phyloP scores from a whole-genome alignment of 2,329 filamentous ascomycete genomes.

The Fusarium xylarioides region DNA sequence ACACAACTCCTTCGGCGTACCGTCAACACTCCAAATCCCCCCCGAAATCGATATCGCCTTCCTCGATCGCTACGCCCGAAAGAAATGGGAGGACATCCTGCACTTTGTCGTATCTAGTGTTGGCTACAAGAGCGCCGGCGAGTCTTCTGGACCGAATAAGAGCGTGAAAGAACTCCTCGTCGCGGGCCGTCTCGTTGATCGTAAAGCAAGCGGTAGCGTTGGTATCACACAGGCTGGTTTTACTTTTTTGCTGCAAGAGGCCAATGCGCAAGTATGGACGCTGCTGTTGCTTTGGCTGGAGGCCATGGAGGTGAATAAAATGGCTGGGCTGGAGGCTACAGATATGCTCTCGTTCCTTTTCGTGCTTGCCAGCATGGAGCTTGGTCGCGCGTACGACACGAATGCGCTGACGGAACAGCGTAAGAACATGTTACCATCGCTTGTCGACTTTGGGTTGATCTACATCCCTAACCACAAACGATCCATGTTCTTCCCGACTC shows the following conservation, averaged over 20 bases:
- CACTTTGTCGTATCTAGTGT: conserved; percentile 92
- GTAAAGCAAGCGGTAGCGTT: conserved; percentile 68
- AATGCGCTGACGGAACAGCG: conserved; percentile 83
- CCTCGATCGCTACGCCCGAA: conserved; percentile 85
- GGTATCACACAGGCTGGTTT: conserved; percentile 94
- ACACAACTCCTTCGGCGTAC: conserved; percentile 90
- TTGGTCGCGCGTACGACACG: conserved; percentile 91
- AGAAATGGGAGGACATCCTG: conserved; percentile 94
- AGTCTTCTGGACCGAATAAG: conserved; percentile 67
- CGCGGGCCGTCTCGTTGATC: conserved; percentile 81
- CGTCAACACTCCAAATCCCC: conserved; percentile 71
- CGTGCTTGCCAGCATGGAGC: conserved; percentile 90
- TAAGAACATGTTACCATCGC: conserved; percentile 86
- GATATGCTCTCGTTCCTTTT: conserved; percentile 97
- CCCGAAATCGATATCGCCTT: conserved; percentile 73
- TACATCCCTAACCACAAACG: conserved; percentile 71
- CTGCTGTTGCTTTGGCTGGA: conserved; percentile 93
- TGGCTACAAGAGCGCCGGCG: conserved; percentile 60
- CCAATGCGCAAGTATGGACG: conserved; percentile 97
- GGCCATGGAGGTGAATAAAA: conserved; percentile 68
- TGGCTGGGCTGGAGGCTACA: conserved; percentile 81
- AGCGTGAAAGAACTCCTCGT: conserved; percentile 87
- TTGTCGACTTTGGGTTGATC: conserved; percentile 92
- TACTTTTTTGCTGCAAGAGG: conserved; percentile 91
- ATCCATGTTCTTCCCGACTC: conserved; percentile 84